Conservation (phyloP, 345 rosid genomes). For the Clarkia xantiana region DNA sequence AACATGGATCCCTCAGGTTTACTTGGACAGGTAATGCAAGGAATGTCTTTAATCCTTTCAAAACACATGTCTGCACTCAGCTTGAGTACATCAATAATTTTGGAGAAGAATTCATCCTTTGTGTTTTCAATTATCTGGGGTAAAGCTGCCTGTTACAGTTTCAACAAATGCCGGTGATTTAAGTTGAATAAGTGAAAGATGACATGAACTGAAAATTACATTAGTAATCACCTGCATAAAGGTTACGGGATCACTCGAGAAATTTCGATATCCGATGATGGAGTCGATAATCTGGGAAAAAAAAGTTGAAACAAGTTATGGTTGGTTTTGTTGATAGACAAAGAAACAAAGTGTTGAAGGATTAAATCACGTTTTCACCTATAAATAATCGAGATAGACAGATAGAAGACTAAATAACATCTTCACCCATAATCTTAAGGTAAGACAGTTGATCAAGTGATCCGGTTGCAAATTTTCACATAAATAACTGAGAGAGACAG, state of each 20-base stretch:
- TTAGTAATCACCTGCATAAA: conserved; percentile 36
- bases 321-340: no score
- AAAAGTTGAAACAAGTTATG: no score
- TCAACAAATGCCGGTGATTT: not conserved
- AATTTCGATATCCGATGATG: conserved; percentile 20
- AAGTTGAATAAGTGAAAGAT: no score
- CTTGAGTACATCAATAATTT: conserved; percentile 24
- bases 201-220: no score
- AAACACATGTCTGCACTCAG: conserved; percentile 37
- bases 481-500: not conserved
- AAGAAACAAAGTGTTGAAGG: no score
- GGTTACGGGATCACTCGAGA: conserved; percentile 27
- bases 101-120: conserved; percentile 43
- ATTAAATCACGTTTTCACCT: no score
- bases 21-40: conserved; percentile 37
- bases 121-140: conserved; percentile 53
- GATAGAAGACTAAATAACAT: no score
- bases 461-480: no score
- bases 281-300: conserved; percentile 24
- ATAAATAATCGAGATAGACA: no score
- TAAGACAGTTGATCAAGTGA: no score
- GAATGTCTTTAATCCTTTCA: conserved; percentile 38
- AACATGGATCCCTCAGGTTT: conserved; percentile 67
- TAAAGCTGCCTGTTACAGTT: conserved; percentile 43
- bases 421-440: no score